Evolutionary conservation across 352 stramenopile species (phyloP), one percentile per base, ranked within the genome.

Genomic region (Globisporangium heterothallicum): DNA sequence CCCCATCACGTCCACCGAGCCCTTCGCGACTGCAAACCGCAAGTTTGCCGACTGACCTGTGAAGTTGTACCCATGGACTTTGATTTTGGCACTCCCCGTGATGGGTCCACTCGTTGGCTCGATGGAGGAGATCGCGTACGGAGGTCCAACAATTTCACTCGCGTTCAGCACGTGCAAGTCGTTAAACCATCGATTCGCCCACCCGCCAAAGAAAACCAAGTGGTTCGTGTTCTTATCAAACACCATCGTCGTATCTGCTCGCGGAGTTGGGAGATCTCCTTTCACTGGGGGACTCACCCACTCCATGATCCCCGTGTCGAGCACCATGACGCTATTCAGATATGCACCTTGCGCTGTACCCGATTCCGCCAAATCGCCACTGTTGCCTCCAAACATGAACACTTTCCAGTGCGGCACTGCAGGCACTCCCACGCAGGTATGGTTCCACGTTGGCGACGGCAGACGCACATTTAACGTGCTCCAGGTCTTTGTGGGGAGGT

Each of bases 361-460:
- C 0, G 89, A 84, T 42, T 96, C 85, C 6, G 81, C 74, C 3
- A 98, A 63, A 61, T 98, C 90, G 10, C 95, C 94, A 40, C 86
- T 97, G 65, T 98, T 98, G 30, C 96, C 96, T 46, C 96, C 96
- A 69, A 98, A 99, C 49, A 98, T 78, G 58, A 98, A 98, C 2
- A 99, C 75, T 63, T 98, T 98, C 93, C 94, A 98, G 67, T 98
- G 68, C 3, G 96, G 96, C n/a, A 98, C 95, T 26, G 96, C 94
- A 18, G 81, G 78, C 8, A 98, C 92, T 35, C 83, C 90, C 10
- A 98, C 82, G 32, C 93, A 96, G 16, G 92, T 85, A 70, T 98
- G 95, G 61, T 98, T 98, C 95, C 96, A 98, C 26, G 84, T 94
- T 4, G 86, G 86, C 12, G 75, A 69, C 16, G 66, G 69, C 21